Conservation (phyloP, 345 rosid genomes). For the Pseudoturritis turrita region DNA sequence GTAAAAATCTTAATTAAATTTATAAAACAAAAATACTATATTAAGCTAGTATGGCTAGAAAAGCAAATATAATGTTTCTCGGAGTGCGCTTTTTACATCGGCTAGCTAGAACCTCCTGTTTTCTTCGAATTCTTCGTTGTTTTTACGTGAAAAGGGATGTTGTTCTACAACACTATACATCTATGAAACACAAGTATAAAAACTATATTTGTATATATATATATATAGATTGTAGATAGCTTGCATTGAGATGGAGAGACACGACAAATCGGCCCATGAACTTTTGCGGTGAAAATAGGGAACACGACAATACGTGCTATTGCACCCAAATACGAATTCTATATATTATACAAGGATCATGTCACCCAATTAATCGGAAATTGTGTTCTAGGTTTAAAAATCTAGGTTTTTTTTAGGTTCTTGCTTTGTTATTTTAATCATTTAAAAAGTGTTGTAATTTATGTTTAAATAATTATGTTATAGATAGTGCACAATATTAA, state of each 20-base stretch:
- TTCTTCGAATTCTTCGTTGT: neutral
- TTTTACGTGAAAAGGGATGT: neutral
- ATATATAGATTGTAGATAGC: neutral
- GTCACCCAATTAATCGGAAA: conserved; percentile 6
- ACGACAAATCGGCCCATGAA: conserved; percentile 34
- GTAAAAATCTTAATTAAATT: too few species aligned
- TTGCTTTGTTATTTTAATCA: neutral
- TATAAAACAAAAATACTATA: neutral
- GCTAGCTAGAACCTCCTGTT: neutral
- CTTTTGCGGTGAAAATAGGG: conserved; percentile 51
- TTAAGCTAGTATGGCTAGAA: neutral
- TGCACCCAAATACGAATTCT: neutral
- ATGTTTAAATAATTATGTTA: neutral
- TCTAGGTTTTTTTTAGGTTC: neutral
- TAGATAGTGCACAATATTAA: too few species aligned
- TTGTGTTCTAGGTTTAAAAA: conserved; percentile 1
- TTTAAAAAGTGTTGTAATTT: neutral
- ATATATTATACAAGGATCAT: neutral
- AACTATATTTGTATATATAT: neutral
- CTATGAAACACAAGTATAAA: neutral
- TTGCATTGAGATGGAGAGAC: conserved; percentile 1
- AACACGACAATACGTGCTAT: conserved; percentile 31
- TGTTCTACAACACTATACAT: neutral
- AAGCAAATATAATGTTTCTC: neutral
- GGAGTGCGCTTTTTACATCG: neutral